phyloP scores from a whole-genome alignment of 2,329 filamentous ascomycete species.

The Stachybotrys chartarum region DNA sequence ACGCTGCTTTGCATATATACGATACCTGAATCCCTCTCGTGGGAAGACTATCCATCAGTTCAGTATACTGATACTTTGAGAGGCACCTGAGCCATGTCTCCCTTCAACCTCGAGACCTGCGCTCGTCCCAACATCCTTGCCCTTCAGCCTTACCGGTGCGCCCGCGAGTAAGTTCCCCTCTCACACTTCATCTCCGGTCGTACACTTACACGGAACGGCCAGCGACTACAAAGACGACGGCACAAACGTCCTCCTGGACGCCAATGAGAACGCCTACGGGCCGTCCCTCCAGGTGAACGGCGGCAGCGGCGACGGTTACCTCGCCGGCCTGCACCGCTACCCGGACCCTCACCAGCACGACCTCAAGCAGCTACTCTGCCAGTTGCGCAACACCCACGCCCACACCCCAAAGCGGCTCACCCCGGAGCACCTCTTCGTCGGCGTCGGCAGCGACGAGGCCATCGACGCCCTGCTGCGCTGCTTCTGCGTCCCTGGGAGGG shows the following conservation, averaged over 20 bases:
- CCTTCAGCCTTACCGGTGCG: constrained; percentile 73
- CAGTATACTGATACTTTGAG: too few species aligned
- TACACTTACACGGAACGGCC: constrained; percentile 11
- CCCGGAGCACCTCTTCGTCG: constrained; percentile 84
- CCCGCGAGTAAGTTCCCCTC: constrained; percentile 59
- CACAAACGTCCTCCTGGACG: constrained; percentile 90
- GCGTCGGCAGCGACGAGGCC: constrained; percentile 92
- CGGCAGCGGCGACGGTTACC: constrained; percentile 25
- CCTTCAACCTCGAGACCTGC: constrained; percentile 68
- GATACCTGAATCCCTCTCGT: too few species aligned
- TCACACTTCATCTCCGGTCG: constrained; percentile 5
- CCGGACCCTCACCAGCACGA: constrained; percentile 90
- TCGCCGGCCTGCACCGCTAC: constrained; percentile 83
- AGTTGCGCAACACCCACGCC: constrained; percentile 75
- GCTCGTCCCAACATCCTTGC: constrained; percentile 71
- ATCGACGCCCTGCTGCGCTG: constrained; percentile 90
- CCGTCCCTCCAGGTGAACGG: constrained; percentile 60
- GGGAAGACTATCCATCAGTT: too few species aligned
- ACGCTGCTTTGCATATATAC: background rate
- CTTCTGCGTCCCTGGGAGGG: constrained; percentile 81
- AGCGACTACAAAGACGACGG: constrained; percentile 99
- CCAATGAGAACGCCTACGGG: constrained; percentile 95
- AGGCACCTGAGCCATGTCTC: constrained; percentile 30
- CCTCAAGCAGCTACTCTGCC: constrained; percentile 81
- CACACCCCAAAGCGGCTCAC: constrained; percentile 69